Percentiles rank a stretch among this genome's conserved stretches.
Conservation (phyloP, 1,139 yeast genomes). For the Candida sanyaensis region DNA sequence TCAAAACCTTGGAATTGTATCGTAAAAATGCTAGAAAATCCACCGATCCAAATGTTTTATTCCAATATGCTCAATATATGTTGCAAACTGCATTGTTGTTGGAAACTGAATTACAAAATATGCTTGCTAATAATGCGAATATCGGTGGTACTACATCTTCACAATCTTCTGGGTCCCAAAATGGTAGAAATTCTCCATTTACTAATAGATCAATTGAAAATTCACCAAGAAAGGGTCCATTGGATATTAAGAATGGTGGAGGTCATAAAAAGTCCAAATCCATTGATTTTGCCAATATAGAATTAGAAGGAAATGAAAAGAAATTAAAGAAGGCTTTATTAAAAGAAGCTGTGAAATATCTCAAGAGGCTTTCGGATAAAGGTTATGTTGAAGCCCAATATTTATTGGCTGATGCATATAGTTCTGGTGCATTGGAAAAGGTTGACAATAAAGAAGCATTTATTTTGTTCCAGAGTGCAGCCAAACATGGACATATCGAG, state of each 20-base stretch:
- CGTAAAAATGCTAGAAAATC: constrained; percentile 82
- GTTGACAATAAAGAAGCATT: constrained; percentile 82
- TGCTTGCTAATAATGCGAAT: not conserved
- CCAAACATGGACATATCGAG: constrained; percentile 90
- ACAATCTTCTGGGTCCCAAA: constrained; percentile 15
- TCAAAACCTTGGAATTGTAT: constrained; percentile 85
- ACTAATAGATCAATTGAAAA: constrained; percentile 21
- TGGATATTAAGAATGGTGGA: constrained; percentile 13
- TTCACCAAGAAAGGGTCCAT: constrained; percentile 26
- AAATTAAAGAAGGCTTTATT: constrained; percentile 52
- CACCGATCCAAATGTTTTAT: constrained; percentile 81
- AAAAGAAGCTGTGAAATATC: constrained; percentile 73
- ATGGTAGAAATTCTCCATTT: constrained; percentile 15
- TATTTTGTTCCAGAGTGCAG: constrained; percentile 78
- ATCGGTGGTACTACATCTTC: constrained; percentile 12
- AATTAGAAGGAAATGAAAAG: constrained; percentile 27
- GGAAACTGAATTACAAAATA: constrained; percentile 27
- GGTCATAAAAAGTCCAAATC: constrained; percentile 23
- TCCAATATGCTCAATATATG: constrained; percentile 91
- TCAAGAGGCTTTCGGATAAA: constrained; percentile 73
- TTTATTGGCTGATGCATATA: constrained; percentile 81
- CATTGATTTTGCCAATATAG: constrained; percentile 23
- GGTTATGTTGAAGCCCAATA: constrained; percentile 93
- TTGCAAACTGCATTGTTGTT: constrained; percentile 76
- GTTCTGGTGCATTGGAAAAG: constrained; percentile 84